phyloP scores from a whole-genome alignment of 352 stramenopile species.

The Globisporangium apiculatum region DNA sequence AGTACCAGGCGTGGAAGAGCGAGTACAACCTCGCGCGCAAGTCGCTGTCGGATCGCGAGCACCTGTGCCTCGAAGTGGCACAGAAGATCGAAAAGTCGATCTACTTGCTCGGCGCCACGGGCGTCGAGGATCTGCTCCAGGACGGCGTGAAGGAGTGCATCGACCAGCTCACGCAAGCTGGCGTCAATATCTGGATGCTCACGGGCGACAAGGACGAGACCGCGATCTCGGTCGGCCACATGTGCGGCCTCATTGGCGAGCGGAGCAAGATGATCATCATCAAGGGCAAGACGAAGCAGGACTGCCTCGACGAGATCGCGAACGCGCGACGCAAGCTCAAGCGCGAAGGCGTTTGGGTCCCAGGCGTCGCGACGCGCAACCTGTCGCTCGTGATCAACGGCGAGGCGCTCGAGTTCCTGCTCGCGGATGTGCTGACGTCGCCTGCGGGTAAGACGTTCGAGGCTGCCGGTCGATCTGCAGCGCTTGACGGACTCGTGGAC shows the following conservation, averaged over 20 bases:
- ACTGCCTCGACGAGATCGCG: conserved; percentile 76
- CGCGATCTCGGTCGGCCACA: conserved; percentile 97
- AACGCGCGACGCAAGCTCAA: conserved; percentile 71
- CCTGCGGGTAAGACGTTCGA: conserved; percentile 10
- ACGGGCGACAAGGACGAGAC: conserved; percentile 99
- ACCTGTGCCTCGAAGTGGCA: conserved; percentile 59
- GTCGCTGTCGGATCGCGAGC: conserved; percentile 52
- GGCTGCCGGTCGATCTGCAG: conserved; percentile 1
- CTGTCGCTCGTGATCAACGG: conserved; percentile 82
- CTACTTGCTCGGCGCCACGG: conserved; percentile 92
- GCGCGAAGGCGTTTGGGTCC: conserved; percentile 69
- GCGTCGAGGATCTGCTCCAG: conserved; percentile 97
- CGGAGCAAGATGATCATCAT: conserved; percentile 81
- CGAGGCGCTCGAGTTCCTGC: conserved; percentile 65
- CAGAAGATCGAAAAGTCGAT: conserved; percentile 76
- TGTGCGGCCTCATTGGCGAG: conserved; percentile 88
- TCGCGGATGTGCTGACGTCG: conserved; percentile 28
- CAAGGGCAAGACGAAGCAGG: conserved; percentile 70
- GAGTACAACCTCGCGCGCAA: conserved; percentile 68
- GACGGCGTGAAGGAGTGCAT: conserved; percentile 96
- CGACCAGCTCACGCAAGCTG: conserved; percentile 90
- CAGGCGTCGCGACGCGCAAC: conserved; percentile 58
- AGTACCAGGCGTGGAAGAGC: conserved; percentile 69
- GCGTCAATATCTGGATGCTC: conserved; percentile 99
- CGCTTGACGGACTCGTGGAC: conserved; percentile 21